phyloP scores from a whole-genome alignment of 495 filamentous ascomycete species.

The Tuber microsphaerosporum region DNA sequence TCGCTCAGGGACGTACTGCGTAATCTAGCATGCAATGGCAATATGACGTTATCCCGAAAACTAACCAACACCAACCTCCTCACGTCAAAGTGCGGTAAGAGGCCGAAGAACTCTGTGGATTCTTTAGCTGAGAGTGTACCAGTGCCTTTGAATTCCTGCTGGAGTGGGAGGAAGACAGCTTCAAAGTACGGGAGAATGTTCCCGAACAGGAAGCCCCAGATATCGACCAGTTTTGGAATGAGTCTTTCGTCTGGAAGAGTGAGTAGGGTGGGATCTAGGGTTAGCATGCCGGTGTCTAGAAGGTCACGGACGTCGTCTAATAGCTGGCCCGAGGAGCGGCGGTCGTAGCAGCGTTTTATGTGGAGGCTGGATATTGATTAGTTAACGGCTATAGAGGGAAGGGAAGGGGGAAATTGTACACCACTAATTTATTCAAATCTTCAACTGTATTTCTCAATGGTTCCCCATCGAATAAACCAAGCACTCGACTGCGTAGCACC shows the following conservation, averaged over 20 bases:
- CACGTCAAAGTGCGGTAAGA: constrained; percentile 60
- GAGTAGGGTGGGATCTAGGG: constrained; percentile 72
- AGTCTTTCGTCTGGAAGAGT: constrained; percentile 72
- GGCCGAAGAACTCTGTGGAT: constrained; percentile 74
- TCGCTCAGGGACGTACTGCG: constrained; percentile 50
- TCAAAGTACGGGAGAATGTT: constrained; percentile 89
- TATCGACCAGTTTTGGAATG: constrained; percentile 69
- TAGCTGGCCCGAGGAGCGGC: constrained; percentile 58
- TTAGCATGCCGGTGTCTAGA: constrained; percentile 71
- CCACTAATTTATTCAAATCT: constrained; percentile 82
- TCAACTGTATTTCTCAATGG: constrained; percentile 84
- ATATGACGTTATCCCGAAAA: constrained; percentile 80
- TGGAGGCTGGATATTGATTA: constrained; percentile 44
- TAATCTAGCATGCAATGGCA: constrained; percentile 75
- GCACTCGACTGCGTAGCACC: constrained; percentile 78
- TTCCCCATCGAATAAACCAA: constrained; percentile 88
- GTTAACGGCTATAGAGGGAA: background rate
- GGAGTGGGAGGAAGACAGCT: constrained; percentile 88
- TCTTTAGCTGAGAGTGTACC: constrained; percentile 69
- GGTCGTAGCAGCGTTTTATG: constrained; percentile 68
- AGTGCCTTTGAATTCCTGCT: constrained; percentile 83
- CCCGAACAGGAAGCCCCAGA: constrained; percentile 88
- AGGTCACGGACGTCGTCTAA: constrained; percentile 75
- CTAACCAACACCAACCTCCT: constrained; percentile 79
- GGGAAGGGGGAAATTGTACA: constrained; percentile 11